phyloP scores from a whole-genome alignment of 2,329 filamentous ascomycete species.

The Ophiostoma piceae region DNA sequence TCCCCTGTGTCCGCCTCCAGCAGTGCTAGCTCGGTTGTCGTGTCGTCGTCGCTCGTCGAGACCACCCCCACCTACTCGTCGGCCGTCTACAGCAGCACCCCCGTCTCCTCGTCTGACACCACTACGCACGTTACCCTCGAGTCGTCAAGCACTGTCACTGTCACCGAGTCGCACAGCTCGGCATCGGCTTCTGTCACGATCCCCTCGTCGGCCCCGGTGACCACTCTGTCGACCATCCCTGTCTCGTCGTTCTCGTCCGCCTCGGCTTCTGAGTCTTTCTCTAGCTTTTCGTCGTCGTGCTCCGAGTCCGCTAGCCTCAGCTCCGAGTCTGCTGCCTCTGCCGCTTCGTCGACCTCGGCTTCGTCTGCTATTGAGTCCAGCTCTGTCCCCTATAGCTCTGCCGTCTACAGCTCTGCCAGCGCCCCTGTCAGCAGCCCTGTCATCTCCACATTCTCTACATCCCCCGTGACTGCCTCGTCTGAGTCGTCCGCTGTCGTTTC shows the following conservation, averaged over 20 bases:
- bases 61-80: neutral
- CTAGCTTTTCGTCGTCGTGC: neutral
- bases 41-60: neutral
- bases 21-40: neutral
- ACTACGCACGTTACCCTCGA: neutral
- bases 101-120: neutral
- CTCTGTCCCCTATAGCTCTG: neutral
- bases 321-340: neutral
- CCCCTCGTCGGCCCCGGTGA: neutral
- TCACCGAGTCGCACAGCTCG: neutral
- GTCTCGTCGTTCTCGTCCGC: neutral
- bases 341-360: neutral
- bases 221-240: neutral
- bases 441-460: neutral
- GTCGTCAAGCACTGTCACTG: neutral
- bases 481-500: neutral
- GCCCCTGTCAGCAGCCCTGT: neutral
- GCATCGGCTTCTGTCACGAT: neutral
- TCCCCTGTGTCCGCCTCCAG: slow-evolving; percentile 4
- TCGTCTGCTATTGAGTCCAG: neutral
- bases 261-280: neutral
- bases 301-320: neutral
- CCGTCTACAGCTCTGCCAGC: slow-evolving; percentile 7
- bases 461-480: slow-evolving; percentile 3
- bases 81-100: slow-evolving; percentile 6